Evolutionary conservation across 495 filamentous ascomycete species (phyloP).

Genomic region (Talaromyces thailandensis): DNA sequence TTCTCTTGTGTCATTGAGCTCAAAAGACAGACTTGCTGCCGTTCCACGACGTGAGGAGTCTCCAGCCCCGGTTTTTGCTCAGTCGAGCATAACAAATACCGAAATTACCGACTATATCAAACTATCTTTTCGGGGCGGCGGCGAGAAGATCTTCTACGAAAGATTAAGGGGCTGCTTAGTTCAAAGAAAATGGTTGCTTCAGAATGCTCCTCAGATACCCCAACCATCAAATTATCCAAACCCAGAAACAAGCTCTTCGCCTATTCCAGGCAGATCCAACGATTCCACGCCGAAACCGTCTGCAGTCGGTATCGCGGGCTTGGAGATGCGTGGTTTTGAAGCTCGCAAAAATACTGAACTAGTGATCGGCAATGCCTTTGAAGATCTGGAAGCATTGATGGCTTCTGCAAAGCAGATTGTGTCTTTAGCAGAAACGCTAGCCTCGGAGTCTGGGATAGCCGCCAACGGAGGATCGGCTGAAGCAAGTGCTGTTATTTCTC

Average conservation of each 20-base stretch:
- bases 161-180: conserved; percentile 77
- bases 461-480: conserved; percentile 49
- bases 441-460: conserved; percentile 53
- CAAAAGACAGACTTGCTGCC: conserved; percentile 14
- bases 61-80: conserved; percentile 58
- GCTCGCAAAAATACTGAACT: conserved; percentile 83
- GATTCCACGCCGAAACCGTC: conserved; percentile 36
- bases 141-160: conserved; percentile 85
- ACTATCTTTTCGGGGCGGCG: conserved; percentile 81
- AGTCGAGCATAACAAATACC: conserved; percentile 28
- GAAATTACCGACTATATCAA: conserved; percentile 72
- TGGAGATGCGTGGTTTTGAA: conserved; percentile 76
- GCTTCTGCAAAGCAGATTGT: conserved; percentile 93
- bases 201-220: conserved; percentile 85
- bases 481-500: conserved; percentile 64
- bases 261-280: conserved; percentile 8
- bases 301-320: conserved; percentile 81
- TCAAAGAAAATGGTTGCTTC: conserved; percentile 93
- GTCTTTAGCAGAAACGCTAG: conserved; percentile 82
- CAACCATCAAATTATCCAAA: conserved; percentile 35
- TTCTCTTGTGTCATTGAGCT: conserved; percentile 39
- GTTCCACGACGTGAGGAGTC: conserved; percentile 52
- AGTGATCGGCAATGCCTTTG: conserved; percentile 89
- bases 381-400: conserved; percentile 95
- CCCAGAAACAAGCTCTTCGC: conserved; percentile 10